A percentile compares a stretch with the other conserved stretches of the same genome.
Conservation (phyloP, 305 asterid species). For the Solanum hybrid region DNA sequence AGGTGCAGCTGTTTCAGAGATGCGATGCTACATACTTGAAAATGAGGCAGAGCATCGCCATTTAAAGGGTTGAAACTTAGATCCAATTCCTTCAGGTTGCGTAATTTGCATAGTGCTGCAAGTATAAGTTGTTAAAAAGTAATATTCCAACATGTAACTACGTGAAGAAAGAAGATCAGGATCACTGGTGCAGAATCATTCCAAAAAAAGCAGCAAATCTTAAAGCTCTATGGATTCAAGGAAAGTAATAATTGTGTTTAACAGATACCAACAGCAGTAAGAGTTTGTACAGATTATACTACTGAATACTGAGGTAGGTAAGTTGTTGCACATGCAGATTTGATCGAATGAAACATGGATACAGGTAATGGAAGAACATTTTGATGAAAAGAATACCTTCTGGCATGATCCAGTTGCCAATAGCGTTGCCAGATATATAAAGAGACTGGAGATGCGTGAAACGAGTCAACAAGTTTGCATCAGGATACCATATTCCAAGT, state of each 20-base stretch:
- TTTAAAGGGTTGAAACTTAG: slow-evolving; percentile 11
- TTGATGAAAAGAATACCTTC: neutral
- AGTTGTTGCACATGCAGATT: neutral
- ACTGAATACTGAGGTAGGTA: neutral
- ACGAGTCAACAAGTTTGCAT: neutral
- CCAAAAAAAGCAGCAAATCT: neutral
- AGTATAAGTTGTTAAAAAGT: neutral
- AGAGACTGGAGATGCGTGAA: neutral
- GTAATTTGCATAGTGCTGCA: slow-evolving; percentile 13
- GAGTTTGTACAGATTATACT: neutral
- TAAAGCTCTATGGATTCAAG: neutral
- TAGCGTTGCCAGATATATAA: neutral
- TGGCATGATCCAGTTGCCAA: slow-evolving; percentile 5
- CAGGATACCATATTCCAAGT: slow-evolving; percentile 6
- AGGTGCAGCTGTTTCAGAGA: neutral
- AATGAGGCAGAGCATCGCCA: slow-evolving; percentile 10
- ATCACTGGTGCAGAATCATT: neutral
- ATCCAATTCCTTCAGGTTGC: slow-evolving; percentile 8
- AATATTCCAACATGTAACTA: neutral
- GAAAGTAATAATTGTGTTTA: neutral
- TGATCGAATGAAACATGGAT: neutral
- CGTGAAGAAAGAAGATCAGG: neutral
- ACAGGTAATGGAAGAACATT: neutral
- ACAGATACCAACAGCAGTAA: neutral
- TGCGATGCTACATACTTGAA: slow-evolving; percentile 1